Evolutionary conservation across 495 filamentous ascomycete genomes (phyloP).

Genomic region (Hamigera avellanea): DNA sequence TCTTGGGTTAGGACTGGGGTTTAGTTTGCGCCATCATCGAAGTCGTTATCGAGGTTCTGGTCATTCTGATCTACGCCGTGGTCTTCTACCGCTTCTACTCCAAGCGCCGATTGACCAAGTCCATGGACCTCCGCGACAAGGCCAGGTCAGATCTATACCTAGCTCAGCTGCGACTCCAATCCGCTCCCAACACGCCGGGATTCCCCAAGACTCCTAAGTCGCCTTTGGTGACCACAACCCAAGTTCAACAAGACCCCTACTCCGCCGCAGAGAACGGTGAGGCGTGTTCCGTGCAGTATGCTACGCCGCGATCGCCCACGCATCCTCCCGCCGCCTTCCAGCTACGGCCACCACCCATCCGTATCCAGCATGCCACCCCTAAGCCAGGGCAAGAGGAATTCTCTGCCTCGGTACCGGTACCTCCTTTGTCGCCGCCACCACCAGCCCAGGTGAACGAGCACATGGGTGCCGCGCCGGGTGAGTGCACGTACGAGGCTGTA

Average conservation of each 20-base stretch:
- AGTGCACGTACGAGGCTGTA: constrained; percentile 38
- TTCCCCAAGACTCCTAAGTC: constrained; percentile 48
- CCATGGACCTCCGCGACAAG: constrained; percentile 90
- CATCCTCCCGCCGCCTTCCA: constrained; percentile 52
- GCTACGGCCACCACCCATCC: constrained; percentile 71
- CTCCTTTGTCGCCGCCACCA: constrained; percentile 12
- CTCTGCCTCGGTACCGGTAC: constrained; percentile 20
- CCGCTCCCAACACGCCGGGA: constrained; percentile 88
- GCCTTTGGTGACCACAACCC: constrained; percentile 22
- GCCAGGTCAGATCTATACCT: constrained; percentile 92
- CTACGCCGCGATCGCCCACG: constrained; percentile 38
- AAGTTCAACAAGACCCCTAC: constrained; percentile 31
- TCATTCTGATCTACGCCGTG: constrained; percentile 83
- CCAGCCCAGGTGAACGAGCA: constrained; percentile 17
- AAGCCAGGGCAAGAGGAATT: constrained; percentile 49
- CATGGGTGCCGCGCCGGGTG: constrained; percentile 35
- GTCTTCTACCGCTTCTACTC: constrained; percentile 95
- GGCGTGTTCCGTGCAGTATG: constrained; percentile 28
- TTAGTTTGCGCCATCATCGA: constrained; percentile 97
- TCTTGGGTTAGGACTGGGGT: constrained; percentile 63
- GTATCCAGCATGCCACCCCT: constrained; percentile 66
- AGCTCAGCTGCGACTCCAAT: constrained; percentile 83
- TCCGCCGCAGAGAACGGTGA: constrained; percentile 48
- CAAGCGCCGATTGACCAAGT: constrained; percentile 87
- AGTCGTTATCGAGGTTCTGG: constrained; percentile 82